Percentiles rank a stretch among this genome's conserved stretches.
Evolutionary conservation across 345 rosid genomes (phyloP).

Genomic region (Gynandropsis gynandra): DNA sequence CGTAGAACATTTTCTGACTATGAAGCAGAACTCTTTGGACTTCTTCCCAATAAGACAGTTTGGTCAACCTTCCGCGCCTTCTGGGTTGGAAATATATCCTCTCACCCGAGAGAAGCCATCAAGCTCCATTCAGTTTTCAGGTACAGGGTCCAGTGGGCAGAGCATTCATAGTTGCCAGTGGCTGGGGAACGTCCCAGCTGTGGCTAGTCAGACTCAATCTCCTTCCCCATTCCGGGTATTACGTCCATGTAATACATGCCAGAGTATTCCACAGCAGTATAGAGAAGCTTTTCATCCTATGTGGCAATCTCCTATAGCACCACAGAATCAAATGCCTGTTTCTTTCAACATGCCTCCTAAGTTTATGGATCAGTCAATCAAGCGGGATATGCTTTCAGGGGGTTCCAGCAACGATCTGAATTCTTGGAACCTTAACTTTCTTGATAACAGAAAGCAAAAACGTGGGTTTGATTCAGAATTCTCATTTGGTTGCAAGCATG

Average conservation of each 20-base stretch:
- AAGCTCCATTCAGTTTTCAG: constrained; percentile 34
- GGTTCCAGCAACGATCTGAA: constrained; percentile 26
- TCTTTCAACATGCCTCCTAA: constrained; percentile 30
- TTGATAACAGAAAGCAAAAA: constrained; percentile 29
- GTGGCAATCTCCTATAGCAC: constrained; percentile 34
- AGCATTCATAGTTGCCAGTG: constrained; percentile 32
- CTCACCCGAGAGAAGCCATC: constrained; percentile 36
- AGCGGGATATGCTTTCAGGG: constrained; percentile 26
- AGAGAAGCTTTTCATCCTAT: constrained; percentile 32
- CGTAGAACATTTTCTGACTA: constrained; percentile 24
- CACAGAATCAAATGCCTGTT: constrained; percentile 31
- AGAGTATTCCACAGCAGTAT: constrained; percentile 34
- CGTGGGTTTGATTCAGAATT: constrained; percentile 34
- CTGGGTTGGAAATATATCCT: constrained; percentile 27
- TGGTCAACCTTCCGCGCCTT: constrained; percentile 31
- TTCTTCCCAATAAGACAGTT: constrained; percentile 30
- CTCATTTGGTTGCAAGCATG: constrained; percentile 47
- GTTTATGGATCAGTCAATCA: constrained; percentile 28
- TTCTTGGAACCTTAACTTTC: constrained; percentile 27
- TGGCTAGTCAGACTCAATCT: constrained; percentile 29
- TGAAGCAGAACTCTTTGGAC: constrained; percentile 33
- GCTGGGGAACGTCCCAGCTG: constrained; percentile 32
- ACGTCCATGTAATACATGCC: constrained; percentile 39
- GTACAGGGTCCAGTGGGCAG: constrained; percentile 31
- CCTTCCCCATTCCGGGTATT: constrained; percentile 27